Evolutionary conservation across 352 stramenopile genomes (phyloP), one percentile per base, ranked within the genome.

Genomic region (Phytophthora fragariae): DNA sequence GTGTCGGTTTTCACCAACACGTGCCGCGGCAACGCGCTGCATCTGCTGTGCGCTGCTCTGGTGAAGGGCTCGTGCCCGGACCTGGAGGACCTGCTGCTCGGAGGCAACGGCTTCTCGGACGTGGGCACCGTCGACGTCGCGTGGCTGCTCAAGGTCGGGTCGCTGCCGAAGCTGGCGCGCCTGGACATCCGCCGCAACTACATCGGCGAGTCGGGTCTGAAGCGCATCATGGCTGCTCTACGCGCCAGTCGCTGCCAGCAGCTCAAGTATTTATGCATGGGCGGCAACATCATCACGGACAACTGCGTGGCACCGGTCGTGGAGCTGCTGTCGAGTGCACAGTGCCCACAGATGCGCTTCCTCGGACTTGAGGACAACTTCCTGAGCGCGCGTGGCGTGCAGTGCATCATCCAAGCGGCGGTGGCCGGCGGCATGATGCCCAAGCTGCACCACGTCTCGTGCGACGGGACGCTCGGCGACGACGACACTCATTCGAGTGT

Each of bases 201-300:
- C 76, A 89, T 95, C 67, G 86, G 86, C 50, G 88, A 95, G 73
- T 88, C 84, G 15, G 88, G 88, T 3, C 65, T 94, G 11, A 92
- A 91, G 70, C 79, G 84, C 19, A 88, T 94, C 57, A 93, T 92
- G 85, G 76, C 78, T 9, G 80, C 88, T 35, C 68, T 94, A 2
- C 72, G 76, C 12, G 76, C 60, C 7, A 85, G 88, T 0, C 76
- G 77, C 21, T 89, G 77, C 61, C 73, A 76, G 31, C 75, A 89
- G 55, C 88, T 94, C 64, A 91, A 92, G 85, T 92, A 91, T 75
- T 77, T 94, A 69, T 94, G 88, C 78, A 91, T 94, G 83, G 88
- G 88, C 29, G 88, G 88, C 72, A 94, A 94, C 71, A 94, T 93
- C 64, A 93, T 94, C 73, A 93, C 88, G 35, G 88, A 94, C 77